Base-by-base conservation (phyloP, 2,329 filamentous ascomycete species). In the Aureobasidium sp. region DNA sequence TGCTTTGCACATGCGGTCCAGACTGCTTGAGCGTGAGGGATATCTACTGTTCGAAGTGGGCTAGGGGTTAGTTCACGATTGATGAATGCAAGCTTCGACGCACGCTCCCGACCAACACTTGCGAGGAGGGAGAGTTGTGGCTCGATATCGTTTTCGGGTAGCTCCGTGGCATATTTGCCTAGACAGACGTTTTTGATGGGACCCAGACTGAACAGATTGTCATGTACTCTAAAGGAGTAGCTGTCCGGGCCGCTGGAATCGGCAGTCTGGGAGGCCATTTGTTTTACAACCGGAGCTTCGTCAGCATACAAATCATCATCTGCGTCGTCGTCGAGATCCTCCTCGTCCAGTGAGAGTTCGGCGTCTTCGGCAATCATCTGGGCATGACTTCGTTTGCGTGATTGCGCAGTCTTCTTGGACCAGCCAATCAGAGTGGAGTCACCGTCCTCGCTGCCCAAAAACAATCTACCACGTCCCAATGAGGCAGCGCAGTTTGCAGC, bases 351-450 rank as follows among this genome's bases (percentile, higher is more conserved):
- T 3, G 73, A 75, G 31, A 71, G 66, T 15, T 77, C 75, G 5
- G 70, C 73, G 44, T 78, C 68, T 77, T 83, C 65, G 73, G 72
- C 69, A 77, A 85, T 68, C 79, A 83, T 77, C 53, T 87, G 86
- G 4, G 82, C 72, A 45, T 85, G 82, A 27, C 82, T 80, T 67
- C 85, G 86, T 66, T 84, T 88, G 67, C 86, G 86, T 56, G 82
- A 67, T 64, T 85, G 82, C 12, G 78, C 76, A 60, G 85, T 82
- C 67, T 87, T 88, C 65, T 83, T 82, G 40, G 83, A 85, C 88
- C 91, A 97, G 24, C 89, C 87, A 29, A 99, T 72, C 4, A 99
- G 80, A 1, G 90, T 73, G 0, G 93, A 95, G 67, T 97, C 90
- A 9, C 86, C 83, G 61, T 87, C 84, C 70, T 96, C 90, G 69